Base-by-base conservation (phyloP, 1,284 basidiomycete genomes). In the Ceratobasidium sp. region DNA sequence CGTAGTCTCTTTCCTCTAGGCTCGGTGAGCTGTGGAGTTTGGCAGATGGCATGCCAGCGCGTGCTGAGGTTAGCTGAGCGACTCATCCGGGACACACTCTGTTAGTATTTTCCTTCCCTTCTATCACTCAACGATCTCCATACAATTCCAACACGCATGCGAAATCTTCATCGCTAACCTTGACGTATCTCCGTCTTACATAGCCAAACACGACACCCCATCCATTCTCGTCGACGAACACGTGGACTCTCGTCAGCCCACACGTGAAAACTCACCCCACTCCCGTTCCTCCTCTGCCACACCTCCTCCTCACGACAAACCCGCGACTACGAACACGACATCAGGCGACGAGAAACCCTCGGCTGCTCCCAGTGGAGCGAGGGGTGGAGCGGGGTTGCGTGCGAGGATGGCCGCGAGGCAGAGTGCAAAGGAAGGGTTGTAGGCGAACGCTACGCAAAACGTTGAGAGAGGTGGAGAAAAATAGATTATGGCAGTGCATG, bases 41-140 rank as follows among this genome's bases (percentile, higher is more conserved):
- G 95, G 95, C 91, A 94, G 77, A 93, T 96, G 87, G 91, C 93
- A 6, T 95, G 94, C 82, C 88, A 87, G 77, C 85, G 93, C 66
- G 91, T 94, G 21, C 85, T 96, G 75, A 85, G 87, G 74, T 85
- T 90, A 8, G 85, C 87, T 47, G 92, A 93, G 80, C 85, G 87
- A 43, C 84, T 91, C 9, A 87, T 90, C 74, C 89, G 87, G 79
- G 90, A 91, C 61, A 32, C 80, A 11, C 49, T 80, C 38, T 43
- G 77, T 76, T 67, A 69, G 75, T 73, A 41, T 47, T 11, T 23
- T 61, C 30, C 16, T 9, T 50, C 1, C 38, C 6, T 62, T 6
- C n/a, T 18, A 9, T 23, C 44, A 1, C 16, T 30, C 55, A 8
- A 47, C 55, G 7, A n/a, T 30, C 14, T 28, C 14, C 41, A 3